Evolutionary conservation across 179 eudicot species (phyloP).

Genomic region (Beta corolliflora): DNA sequence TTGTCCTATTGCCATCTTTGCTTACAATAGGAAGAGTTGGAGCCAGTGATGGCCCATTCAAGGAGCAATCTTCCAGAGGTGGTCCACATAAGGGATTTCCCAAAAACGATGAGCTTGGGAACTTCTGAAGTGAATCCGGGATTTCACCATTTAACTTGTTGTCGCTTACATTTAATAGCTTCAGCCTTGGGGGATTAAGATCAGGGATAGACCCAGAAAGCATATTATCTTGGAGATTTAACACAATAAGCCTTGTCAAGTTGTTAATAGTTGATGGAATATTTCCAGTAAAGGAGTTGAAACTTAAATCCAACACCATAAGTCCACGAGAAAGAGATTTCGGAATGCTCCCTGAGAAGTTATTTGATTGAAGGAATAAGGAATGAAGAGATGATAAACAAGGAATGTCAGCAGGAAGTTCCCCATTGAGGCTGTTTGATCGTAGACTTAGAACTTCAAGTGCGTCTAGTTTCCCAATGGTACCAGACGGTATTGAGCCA

Average conservation of each 20-base stretch:
- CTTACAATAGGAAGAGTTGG: slow-evolving; percentile 19
- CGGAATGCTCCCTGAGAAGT: slow-evolving; percentile 50
- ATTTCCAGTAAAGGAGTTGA: slow-evolving; percentile 44
- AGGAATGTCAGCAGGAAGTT: slow-evolving; percentile 46
- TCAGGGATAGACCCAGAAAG: slow-evolving; percentile 46
- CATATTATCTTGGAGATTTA: slow-evolving; percentile 42
- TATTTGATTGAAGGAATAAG: slow-evolving; percentile 57
- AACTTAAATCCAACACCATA: slow-evolving; percentile 45
- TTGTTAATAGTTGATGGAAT: slow-evolving; percentile 43
- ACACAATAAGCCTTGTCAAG: slow-evolving; percentile 38
- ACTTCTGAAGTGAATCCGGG: slow-evolving; percentile 45
- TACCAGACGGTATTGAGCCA: slow-evolving; percentile 49
- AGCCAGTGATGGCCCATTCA: slow-evolving; percentile 42
- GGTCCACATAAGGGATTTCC: slow-evolving; percentile 62
- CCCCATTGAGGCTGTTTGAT: slow-evolving; percentile 46
- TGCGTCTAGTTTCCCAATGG: slow-evolving; percentile 51
- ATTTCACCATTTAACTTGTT: slow-evolving; percentile 46
- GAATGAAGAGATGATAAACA: slow-evolving; percentile 47
- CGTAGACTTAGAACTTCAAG: slow-evolving; percentile 50
- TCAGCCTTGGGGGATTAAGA: slow-evolving; percentile 38
- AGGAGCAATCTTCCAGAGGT: slow-evolving; percentile 42
- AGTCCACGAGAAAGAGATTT: slow-evolving; percentile 35
- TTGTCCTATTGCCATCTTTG: slow-evolving; percentile 29
- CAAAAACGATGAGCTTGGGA: slow-evolving; percentile 44
- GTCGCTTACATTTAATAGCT: slow-evolving; percentile 42